Conservation (phyloP, 75 land plant genomes). For the Isoetes taiwanensis region DNA sequence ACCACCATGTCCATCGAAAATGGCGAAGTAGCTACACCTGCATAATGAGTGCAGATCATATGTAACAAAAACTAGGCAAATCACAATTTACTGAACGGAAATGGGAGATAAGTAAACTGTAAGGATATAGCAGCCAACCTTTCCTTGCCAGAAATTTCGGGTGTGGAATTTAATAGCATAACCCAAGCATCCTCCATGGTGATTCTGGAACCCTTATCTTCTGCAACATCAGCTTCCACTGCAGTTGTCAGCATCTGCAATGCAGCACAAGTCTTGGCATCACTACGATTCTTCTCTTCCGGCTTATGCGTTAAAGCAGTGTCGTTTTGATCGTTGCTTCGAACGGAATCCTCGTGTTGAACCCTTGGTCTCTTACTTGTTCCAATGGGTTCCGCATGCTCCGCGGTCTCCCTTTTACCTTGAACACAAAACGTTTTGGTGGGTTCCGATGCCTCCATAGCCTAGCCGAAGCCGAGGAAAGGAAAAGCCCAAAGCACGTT, state of each 20-base stretch:
- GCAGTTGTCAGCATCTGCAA: slow-evolving; percentile 9
- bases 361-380: too few relatives aligned
- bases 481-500: too few relatives aligned
- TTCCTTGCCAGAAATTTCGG: slow-evolving; percentile 30
- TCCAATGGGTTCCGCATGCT: too few relatives aligned
- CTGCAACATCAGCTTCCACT: slow-evolving; percentile 60
- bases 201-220: slow-evolving; percentile 62
- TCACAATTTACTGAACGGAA: background rate
- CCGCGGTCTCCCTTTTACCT: too few relatives aligned
- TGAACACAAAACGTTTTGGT: too few relatives aligned
- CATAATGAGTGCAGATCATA: background rate
- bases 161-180: slow-evolving; percentile 31
- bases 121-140: slow-evolving; percentile 20
- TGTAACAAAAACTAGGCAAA: background rate
- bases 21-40: slow-evolving; percentile 74
- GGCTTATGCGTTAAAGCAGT: too few relatives aligned
- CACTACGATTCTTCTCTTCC: too few relatives aligned
- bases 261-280: too few relatives aligned
- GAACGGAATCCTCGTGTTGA: too few relatives aligned
- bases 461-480: too few relatives aligned
- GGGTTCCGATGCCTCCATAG: too few relatives aligned
- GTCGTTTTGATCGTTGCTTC: too few relatives aligned
- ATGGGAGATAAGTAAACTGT: background rate
- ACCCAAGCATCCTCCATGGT: slow-evolving; percentile 79
- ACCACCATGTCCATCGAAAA: slow-evolving; percentile 91